Base-by-base conservation (phyloP, 1,284 basidiomycete genomes). In the Microbotryum scabiosae region DNA sequence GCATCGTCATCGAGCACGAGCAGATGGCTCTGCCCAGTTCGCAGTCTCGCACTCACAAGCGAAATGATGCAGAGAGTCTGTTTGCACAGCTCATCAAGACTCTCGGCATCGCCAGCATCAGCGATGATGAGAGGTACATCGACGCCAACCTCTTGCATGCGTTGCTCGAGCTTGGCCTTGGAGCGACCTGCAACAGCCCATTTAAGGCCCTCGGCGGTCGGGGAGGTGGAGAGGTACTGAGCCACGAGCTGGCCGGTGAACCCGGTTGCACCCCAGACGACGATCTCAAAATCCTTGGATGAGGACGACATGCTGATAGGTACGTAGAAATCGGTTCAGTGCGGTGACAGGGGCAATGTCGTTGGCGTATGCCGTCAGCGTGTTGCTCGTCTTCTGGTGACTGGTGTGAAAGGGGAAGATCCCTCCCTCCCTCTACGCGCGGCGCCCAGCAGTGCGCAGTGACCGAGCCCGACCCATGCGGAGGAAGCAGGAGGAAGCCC, bases 21-120 rank as follows among this genome's bases (percentile, higher is more conserved):
- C 36, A 41, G 36, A 18, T 41, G 30, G 30, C 30, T 32, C 30
- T 32, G 30, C 30, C 10, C 5, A 10, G 10, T 5, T 32, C 12
- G 16, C 36, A 41, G 36, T 41, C 36, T 41, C 16, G 36, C 36
- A 51, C 56, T 21, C 12, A 57, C 57, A 16, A 69, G 63, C 8
- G 65, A 63, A 43, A 67, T 63, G 56, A 71, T 63, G 23, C 69
- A 57, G 49, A 65, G 66, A 32, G 63, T 61, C 67, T 83, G 79
- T 57, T 73, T 76, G 56, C 93, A 84, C 69, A 90, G 88, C 53
- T 73, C 76, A 71, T 85, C 81, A 51, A 97, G 79, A 3, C 85
- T 86, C 30, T 56, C 65, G 30, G 63, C 64, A 45, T 69, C 62
- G 3, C 26, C 51, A 32, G 68, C 60, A 21, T 71, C 70, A 18